These are phyloP conservation scores for Aegle marmelos DNA, from an alignment of 345 rosid species.

Conservation along the genomic window DNA sequence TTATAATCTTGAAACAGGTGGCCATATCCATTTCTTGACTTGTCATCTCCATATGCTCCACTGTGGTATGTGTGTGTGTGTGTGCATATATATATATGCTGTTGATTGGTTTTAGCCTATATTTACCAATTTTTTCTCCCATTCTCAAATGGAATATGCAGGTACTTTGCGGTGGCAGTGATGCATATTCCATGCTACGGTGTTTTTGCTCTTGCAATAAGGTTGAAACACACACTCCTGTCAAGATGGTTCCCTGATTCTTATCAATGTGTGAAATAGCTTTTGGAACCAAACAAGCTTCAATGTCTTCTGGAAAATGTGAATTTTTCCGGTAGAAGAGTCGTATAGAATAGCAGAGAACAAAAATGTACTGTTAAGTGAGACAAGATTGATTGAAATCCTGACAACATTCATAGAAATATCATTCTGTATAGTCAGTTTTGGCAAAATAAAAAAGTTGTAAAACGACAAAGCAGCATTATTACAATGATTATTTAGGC, in stretches of 20 bases:
- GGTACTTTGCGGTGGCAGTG: slow-evolving; percentile 83
- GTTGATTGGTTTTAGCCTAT: background rate
- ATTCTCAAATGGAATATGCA: slow-evolving; percentile 24
- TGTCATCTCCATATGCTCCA: slow-evolving; percentile 83
- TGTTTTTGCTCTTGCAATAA: slow-evolving; percentile 52
- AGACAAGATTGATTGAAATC: background rate
- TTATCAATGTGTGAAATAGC: slow-evolving; percentile 43
- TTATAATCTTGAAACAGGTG: slow-evolving; percentile 55
- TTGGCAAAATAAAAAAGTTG: slow-evolving; percentile 16
- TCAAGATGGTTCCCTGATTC: slow-evolving; percentile 74
- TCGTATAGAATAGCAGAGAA: background rate
- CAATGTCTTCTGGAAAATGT: background rate
- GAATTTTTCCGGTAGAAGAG: slow-evolving; percentile 11
- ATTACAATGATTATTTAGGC: slow-evolving; percentile 9
- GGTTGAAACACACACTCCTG: slow-evolving; percentile 61
- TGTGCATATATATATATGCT: background rate
- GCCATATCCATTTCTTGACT: slow-evolving; percentile 96
- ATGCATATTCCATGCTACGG: slow-evolving; percentile 93
- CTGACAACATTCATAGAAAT: background rate
- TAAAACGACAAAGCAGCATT: slow-evolving; percentile 11
- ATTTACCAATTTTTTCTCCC: background rate
- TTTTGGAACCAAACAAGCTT: background rate
- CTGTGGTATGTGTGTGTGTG: slow-evolving; percentile 48
- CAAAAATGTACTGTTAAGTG: background rate
- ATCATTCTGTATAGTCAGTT: slow-evolving; percentile 17